A percentile compares a stretch with the other conserved stretches of the same genome.
Evolutionary conservation across 768 basidiomycete genomes (phyloP).

Genomic region (Pleurotus sapidus): DNA sequence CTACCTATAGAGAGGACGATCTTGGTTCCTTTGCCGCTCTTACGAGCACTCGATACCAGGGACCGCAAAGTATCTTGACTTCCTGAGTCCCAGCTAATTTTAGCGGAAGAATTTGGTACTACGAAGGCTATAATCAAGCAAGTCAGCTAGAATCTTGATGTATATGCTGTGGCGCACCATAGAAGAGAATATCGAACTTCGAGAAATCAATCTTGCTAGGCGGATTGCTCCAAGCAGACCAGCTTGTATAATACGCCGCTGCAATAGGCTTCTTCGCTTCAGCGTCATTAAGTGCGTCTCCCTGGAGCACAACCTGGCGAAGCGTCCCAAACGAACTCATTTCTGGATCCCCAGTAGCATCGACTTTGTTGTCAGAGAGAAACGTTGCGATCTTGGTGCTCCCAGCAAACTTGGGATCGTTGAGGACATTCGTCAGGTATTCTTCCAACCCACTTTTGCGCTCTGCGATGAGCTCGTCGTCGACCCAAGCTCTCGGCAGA

Average conservation of each 20-base stretch:
- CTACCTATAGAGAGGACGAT: conserved; percentile 45
- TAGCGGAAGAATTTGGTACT: conserved; percentile 44
- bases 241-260: conserved; percentile 4
- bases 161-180: background rate
- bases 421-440: conserved; percentile 33
- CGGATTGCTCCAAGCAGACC: background rate
- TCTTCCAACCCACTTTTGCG: conserved; percentile 37
- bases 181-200: conserved; percentile 5
- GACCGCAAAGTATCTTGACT: conserved; percentile 40
- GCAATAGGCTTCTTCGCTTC: background rate
- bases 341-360: background rate
- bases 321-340: background rate
- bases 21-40: conserved; percentile 41
- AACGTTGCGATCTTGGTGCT: conserved; percentile 29
- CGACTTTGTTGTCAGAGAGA: background rate
- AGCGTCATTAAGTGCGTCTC: background rate
- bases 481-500: conserved; percentile 42
- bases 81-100: conserved; percentile 39
- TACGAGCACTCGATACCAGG: conserved; percentile 44
- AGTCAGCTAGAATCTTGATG: background rate
- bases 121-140: conserved; percentile 44
- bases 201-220: conserved; percentile 3
- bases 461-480: conserved; percentile 41
- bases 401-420: conserved; percentile 24
- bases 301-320: background rate